Evolutionary conservation across 2,329 filamentous ascomycete species (phyloP), one percentile per base, ranked within the genome.

Genomic region (Aspergillus hortae): DNA sequence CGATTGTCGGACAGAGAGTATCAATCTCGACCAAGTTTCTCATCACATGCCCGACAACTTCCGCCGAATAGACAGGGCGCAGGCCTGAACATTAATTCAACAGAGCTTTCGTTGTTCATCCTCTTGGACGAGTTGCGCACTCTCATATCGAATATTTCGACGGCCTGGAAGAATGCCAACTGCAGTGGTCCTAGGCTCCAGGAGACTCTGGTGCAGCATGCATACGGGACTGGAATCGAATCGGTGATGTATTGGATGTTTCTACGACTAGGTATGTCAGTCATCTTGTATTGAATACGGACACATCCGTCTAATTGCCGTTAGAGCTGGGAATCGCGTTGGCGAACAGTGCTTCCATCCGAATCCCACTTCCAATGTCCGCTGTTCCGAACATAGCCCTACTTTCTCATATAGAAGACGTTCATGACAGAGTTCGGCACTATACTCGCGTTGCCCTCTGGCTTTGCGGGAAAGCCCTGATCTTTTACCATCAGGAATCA

Each of bases 201-300:
- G n/a, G 46, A 56, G 11, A 45, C 47, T 4, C 27, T 65, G 10
- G 50, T 46, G 19, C 46, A 58, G 15, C 51, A 58, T 32, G 56
- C 59, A 1, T 50, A 54, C 4, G 53, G 51, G 7, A 51, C 56
- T 25, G 43, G 55, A 36, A 47, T 67, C 4, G 55, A 58, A n/a
- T 61, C 64, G 4, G 57, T 61, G 6, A 54, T 62, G 6, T 67
- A 66, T 49, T 68, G 65, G 63, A 51, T 67, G 44, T 58, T 61
- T 44, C 17, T 64, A 42, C 58, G 66, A 44, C 46, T 67, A 23
- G 64, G 65, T 68, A 60, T 30, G 60, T 56, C 10, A 12, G 3
- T 15, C 40, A 21, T 15, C 23, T 6, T 17, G 21, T 1, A 12
- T 17, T n/a, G 12, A 7, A 12, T 21, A 33, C 11, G 2, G 40